Percentiles rank a stretch among this genome's conserved stretches.
Evolutionary conservation across 1,284 basidiomycete species (phyloP).

Genomic region (Exobasidium cylindrosporum): DNA sequence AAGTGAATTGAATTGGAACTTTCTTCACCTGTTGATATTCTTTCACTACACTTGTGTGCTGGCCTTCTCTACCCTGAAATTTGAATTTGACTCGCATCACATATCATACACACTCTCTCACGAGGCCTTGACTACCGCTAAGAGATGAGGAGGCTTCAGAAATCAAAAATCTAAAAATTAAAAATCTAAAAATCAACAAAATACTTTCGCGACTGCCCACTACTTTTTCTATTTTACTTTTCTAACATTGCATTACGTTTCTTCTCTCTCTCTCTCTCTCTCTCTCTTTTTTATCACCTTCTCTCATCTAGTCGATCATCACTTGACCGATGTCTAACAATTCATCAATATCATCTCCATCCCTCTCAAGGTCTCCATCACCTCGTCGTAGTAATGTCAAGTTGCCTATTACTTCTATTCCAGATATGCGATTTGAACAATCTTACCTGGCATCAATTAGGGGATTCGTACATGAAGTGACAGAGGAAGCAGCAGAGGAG

Average conservation of each 20-base stretch:
- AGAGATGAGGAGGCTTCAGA: too few species aligned
- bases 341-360: not conserved
- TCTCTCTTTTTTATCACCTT: conserved; percentile 2
- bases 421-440: conserved; percentile 47
- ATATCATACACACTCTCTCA: too few species aligned
- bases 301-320: not conserved
- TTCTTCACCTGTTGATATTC: too few species aligned
- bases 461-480: conserved; percentile 34
- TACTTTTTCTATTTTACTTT: conserved; percentile 4
- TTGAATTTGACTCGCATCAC: too few species aligned
- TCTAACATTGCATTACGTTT: not conserved
- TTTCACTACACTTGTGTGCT: too few species aligned
- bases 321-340: not conserved
- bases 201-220: too few species aligned
- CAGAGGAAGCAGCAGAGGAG: conserved; percentile 9
- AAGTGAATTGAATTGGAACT: too few species aligned
- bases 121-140: too few species aligned
- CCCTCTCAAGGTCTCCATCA: not conserved
- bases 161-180: too few species aligned
- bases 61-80: too few species aligned
- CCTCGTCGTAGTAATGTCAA: not conserved
- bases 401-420: conserved; percentile 20
- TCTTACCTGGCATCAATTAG: conserved; percentile 42
- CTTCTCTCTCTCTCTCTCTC: conserved; percentile 11
- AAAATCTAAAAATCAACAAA: too few species aligned